A percentile compares a stretch with the other conserved stretches of the same genome.
Conservation (phyloP, 352 stramenopile genomes). For the Thraustochytrium sp. region DNA sequence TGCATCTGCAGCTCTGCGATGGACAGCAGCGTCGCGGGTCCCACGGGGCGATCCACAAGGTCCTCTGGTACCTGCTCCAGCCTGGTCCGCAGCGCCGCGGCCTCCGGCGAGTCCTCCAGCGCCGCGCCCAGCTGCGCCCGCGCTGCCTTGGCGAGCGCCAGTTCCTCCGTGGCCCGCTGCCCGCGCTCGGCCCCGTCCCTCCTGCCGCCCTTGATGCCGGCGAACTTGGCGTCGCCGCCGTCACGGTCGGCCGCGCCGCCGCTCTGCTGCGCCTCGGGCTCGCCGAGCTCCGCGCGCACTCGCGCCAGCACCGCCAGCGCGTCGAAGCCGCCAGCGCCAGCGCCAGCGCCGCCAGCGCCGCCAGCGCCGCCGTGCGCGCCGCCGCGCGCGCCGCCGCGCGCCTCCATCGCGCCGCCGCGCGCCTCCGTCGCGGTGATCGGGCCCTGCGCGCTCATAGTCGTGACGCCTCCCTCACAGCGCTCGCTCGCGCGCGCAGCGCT, state of each 20-base stretch:
- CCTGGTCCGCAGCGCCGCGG: not conserved
- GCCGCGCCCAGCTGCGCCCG: too few relatives aligned
- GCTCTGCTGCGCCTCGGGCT: not conserved
- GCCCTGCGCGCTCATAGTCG: too few relatives aligned
- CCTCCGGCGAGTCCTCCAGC: not conserved
- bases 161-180: not conserved
- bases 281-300: not conserved
- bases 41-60: not conserved
- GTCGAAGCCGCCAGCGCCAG: not conserved
- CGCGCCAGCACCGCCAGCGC: not conserved
- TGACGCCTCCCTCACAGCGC: too few relatives aligned
- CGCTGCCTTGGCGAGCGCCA: not conserved
- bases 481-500: too few relatives aligned
- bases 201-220: not conserved
- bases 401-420: too few relatives aligned
- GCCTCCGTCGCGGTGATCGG: too few relatives aligned
- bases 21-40: slow-evolving; percentile 12
- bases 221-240: not conserved
- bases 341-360: too few relatives aligned
- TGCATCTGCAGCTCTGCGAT: slow-evolving; percentile 30
- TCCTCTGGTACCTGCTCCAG: not conserved
- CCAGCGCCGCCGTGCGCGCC: too few relatives aligned
- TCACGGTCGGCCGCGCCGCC: not conserved
- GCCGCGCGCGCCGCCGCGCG: too few relatives aligned
- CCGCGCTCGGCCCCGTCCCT: too few relatives aligned